A percentile compares a stretch with the other conserved stretches of the same genome.
Evolutionary conservation across 2,329 filamentous ascomycete genomes (phyloP).

Genomic region (Pseudomassariella vexata): DNA sequence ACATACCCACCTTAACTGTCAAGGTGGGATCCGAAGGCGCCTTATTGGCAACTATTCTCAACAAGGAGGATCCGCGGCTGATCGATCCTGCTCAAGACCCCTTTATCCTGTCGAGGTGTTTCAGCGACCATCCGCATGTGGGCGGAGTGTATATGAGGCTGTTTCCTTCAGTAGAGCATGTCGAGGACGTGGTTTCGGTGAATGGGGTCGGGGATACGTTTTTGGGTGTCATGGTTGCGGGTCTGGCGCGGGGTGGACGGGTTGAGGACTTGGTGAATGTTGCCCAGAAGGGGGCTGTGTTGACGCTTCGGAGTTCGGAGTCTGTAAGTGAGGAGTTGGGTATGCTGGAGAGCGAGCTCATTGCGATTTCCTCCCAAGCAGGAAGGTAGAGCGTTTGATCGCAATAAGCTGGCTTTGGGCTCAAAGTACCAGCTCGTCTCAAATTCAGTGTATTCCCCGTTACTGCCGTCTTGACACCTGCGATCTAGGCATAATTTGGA

Average conservation of each 20-base stretch:
- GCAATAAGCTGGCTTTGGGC: no score
- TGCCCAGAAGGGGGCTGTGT: slow-evolving; percentile 74
- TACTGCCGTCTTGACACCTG: no score
- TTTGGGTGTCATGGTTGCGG: slow-evolving; percentile 75
- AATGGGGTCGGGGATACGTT: slow-evolving; percentile 96
- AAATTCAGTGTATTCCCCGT: no score
- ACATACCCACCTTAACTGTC: slow-evolving; percentile 76
- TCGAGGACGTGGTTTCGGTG: slow-evolving; percentile 75
- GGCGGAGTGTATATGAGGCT: slow-evolving; percentile 79
- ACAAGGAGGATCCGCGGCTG: slow-evolving; percentile 62
- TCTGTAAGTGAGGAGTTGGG: slow-evolving; percentile 60
- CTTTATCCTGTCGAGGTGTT: slow-evolving; percentile 65
- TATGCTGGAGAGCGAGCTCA: slow-evolving; percentile 36
- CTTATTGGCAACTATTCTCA: slow-evolving; percentile 67
- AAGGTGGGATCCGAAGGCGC: slow-evolving; percentile 76
- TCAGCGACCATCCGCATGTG: slow-evolving; percentile 43
- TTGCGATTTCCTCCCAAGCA: no score
- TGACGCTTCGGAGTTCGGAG: slow-evolving; percentile 70
- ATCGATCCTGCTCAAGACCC: slow-evolving; percentile 54
- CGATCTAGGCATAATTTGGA: no score
- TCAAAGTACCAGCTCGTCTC: no score
- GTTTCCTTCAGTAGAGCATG: slow-evolving; percentile 60
- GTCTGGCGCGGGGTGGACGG: slow-evolving; percentile 56
- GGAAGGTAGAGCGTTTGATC: no score
- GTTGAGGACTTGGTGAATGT: slow-evolving; percentile 63